Evolutionary conservation across 257 asterid species (phyloP), one percentile per base, ranked within the genome.

Genomic region (Primulina huaijiensis): DNA sequence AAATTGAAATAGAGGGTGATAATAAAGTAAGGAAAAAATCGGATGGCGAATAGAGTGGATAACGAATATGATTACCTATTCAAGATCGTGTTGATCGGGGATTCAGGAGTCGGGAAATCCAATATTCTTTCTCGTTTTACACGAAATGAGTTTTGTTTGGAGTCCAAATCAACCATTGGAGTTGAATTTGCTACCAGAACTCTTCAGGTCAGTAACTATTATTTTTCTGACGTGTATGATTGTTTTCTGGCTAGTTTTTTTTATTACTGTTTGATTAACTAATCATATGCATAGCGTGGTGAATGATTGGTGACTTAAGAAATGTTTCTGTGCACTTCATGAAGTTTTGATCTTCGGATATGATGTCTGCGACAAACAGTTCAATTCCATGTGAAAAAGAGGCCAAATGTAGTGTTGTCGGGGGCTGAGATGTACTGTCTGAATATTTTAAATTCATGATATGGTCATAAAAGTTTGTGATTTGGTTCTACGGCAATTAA

Each of bases 41-140:
- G 57, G 57, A 50, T 50, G 57, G 57, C 57, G 57, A 50, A 50
- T 50, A 50, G 57, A 50, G 57, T 50, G 57, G 57, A 50, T 17
- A 20, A 50, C 57, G 57, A 50, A 21, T 50, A 50, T 14, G 57
- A 50, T 50, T 50, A 50, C 57, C 57, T 50, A 17, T 50, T 50
- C 57, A 50, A 50, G 57, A 50, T 50, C 57, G 57, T 50, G 57
- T 50, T 50, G 57, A 50, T 50, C 21, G 57, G 57, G 57, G 57
- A 50, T 50, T 50, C 57, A 6, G 57, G 57, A 17, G 57, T 50
- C 20, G 57, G 57, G 20, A 50, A 50, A 50, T 50, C 57, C 20
- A 50, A 50, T 50, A 50, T 50, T 50, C 57, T 50, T 50, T 50
- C 57, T 14, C 57, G 57, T 8, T 50, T 50, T 8, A 50, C 57